A percentile compares a stretch with the other conserved stretches of the same genome.
Evolutionary conservation across 2,329 filamentous ascomycete species (phyloP).

Genomic region (Cryphonectria parasitica): DNA sequence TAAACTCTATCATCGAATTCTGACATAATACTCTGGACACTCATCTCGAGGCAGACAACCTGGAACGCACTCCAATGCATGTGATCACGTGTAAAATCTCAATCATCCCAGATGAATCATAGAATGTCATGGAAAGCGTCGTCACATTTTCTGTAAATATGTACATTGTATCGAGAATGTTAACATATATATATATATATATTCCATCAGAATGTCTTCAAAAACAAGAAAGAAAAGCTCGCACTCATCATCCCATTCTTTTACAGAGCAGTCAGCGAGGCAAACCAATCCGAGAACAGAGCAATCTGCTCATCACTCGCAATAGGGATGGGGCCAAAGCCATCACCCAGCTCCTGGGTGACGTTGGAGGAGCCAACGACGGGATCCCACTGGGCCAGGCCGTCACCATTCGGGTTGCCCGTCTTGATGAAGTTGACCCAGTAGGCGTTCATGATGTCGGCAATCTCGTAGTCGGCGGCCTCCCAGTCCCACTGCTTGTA

Average conservation of each 20-base stretch:
- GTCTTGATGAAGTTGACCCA: conserved; percentile 27
- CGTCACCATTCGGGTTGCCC: conserved; percentile 23
- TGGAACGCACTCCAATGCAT: no score
- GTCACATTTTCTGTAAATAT: neutral
- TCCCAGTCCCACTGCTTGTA: conserved; percentile 14
- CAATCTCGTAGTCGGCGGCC: conserved; percentile 22
- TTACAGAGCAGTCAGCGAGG: conserved; percentile 18
- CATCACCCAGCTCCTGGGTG: conserved; percentile 30
- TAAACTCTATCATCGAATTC: no score
- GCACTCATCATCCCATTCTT: no score
- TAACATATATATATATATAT: neutral
- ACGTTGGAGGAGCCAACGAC: conserved; percentile 22
- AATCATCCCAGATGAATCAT: no score
- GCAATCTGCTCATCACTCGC: conserved; percentile 26
- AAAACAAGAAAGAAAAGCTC: no score
- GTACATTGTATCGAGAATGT: neutral
- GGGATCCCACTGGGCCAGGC: conserved; percentile 26
- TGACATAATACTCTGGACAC: no score
- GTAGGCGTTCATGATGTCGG: conserved; percentile 27
- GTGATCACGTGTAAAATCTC: no score
- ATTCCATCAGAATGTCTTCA: neutral
- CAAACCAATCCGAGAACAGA: conserved; percentile 29
- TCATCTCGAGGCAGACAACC: no score
- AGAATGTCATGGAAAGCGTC: neutral
- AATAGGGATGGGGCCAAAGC: conserved; percentile 29